A percentile compares a stretch with the other conserved stretches of the same genome.
phyloP scores from a whole-genome alignment of 1,139 yeast genomes.

The Zygotorulaspora mrakii region DNA sequence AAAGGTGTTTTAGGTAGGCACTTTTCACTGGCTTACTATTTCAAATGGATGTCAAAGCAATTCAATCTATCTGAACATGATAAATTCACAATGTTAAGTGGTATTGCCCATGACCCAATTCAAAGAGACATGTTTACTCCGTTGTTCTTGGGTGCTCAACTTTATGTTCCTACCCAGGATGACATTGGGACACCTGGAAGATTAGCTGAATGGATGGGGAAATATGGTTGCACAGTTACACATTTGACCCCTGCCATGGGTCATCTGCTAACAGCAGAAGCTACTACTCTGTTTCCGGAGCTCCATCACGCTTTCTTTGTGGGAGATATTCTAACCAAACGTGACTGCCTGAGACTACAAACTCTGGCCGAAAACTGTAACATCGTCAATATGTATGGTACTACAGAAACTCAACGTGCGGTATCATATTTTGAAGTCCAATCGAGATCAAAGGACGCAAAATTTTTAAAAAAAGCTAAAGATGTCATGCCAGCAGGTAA shows the following conservation, averaged over 20 bases:
- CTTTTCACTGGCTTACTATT: constrained; percentile 90
- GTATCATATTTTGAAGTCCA: constrained; percentile 91
- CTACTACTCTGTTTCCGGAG: constrained; percentile 79
- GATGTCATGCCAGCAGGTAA: constrained; percentile 98
- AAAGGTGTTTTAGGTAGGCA: constrained; percentile 98
- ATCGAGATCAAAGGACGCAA: constrained; percentile 62
- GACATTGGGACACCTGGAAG: constrained; percentile 98
- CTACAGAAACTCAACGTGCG: constrained; percentile 97
- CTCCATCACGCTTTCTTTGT: constrained; percentile 97
- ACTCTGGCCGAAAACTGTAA: constrained; percentile 82
- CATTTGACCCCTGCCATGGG: constrained; percentile 99
- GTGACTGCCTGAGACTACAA: constrained; percentile 92
- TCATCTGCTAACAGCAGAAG: constrained; percentile 92
- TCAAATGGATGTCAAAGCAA: constrained; percentile 95
- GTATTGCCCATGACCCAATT: constrained; percentile 98
- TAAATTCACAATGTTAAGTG: constrained; percentile 93
- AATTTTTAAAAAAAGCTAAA: constrained; percentile 76
- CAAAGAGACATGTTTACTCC: constrained; percentile 99
- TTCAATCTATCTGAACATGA: constrained; percentile 77
- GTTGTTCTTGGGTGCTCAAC: constrained; percentile 86
- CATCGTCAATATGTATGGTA: constrained; percentile 98
- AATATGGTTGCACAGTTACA: constrained; percentile 87
- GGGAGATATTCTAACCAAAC: constrained; percentile 93
- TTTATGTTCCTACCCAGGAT: constrained; percentile 90
- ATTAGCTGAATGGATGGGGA: constrained; percentile 95